Evolutionary conservation across 2,329 filamentous ascomycete species (phyloP).

Genomic region (Kalaharituber pfeilii): DNA sequence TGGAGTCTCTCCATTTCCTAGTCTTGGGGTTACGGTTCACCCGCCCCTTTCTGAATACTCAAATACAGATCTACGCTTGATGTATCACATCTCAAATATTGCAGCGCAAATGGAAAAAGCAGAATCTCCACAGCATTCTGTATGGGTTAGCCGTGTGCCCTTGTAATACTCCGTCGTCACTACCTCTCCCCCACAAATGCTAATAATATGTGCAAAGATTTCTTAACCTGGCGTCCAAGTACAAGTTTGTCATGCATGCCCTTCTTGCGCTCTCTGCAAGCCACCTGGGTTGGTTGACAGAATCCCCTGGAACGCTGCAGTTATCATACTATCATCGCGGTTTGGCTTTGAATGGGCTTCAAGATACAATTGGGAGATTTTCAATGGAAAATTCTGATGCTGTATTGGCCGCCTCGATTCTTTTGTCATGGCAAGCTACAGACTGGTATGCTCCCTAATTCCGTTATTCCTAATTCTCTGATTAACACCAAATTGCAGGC

Average conservation of each 20-base stretch:
- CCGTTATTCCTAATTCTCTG: constrained; percentile 14
- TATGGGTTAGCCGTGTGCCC: constrained; percentile 86
- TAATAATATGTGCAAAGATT: constrained; percentile 17
- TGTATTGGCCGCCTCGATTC: constrained; percentile 73
- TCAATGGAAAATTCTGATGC: constrained; percentile 77
- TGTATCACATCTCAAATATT: constrained; percentile 76
- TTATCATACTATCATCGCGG: constrained; percentile 80
- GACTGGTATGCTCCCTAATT: constrained; percentile 67
- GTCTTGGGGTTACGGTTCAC: constrained; percentile 57
- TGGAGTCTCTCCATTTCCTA: constrained; percentile 69
- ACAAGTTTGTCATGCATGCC: constrained; percentile 85
- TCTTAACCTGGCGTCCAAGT: constrained; percentile 61
- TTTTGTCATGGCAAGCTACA: constrained; percentile 88
- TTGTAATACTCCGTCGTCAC: constrained; percentile 44
- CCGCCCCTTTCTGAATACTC: constrained; percentile 56
- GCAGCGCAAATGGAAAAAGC: constrained; percentile 64
- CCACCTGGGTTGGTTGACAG: constrained; percentile 77
- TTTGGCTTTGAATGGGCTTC: constrained; percentile 67
- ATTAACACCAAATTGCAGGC: constrained; percentile 37
- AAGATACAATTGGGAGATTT: constrained; percentile 72
- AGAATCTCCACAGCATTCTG: constrained; percentile 64
- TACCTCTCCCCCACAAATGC: constrained; percentile 1
- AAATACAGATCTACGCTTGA: constrained; percentile 64
- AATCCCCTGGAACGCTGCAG: constrained; percentile 68
- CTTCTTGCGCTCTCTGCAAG: constrained; percentile 87